A percentile compares a stretch with the other conserved stretches of the same genome.
phyloP scores from a whole-genome alignment of 345 rosid species.

The Mangifera indica region DNA sequence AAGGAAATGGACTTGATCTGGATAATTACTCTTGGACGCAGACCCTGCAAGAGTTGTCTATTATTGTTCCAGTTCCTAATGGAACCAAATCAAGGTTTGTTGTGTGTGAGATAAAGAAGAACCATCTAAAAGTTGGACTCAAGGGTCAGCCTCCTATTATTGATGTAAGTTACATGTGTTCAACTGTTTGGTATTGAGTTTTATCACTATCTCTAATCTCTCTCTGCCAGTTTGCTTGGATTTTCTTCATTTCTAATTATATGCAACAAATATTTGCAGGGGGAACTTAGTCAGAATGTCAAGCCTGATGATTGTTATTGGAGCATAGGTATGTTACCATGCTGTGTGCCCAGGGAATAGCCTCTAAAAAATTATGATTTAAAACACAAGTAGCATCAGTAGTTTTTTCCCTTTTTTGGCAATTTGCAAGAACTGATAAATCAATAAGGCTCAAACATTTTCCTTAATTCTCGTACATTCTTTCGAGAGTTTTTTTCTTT shows the following conservation, averaged over 20 bases:
- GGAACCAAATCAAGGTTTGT: slow-evolving; percentile 78
- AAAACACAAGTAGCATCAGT: too few species aligned
- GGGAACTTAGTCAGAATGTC: slow-evolving; percentile 57
- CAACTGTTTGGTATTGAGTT: background rate
- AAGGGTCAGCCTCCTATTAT: slow-evolving; percentile 78
- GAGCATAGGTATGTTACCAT: slow-evolving; percentile 69
- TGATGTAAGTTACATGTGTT: slow-evolving; percentile 53
- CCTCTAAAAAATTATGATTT: too few species aligned
- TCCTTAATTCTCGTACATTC: background rate
- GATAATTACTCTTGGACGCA: slow-evolving; percentile 92
- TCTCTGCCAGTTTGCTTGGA: background rate
- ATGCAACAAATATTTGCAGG: slow-evolving; percentile 42
- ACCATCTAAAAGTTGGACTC: slow-evolving; percentile 79
- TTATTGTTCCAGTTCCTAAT: slow-evolving; percentile 65
- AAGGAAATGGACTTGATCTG: slow-evolving; percentile 85
- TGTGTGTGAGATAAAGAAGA: slow-evolving; percentile 78
- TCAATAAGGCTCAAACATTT: background rate
- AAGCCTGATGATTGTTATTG: slow-evolving; percentile 90
- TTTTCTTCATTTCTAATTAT: background rate
- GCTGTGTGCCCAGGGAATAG: background rate
- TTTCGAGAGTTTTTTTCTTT: background rate
- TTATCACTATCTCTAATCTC: background rate
- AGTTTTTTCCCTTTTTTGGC: too few species aligned
- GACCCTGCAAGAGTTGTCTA: slow-evolving; percentile 73
- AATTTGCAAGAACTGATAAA: background rate